phyloP scores from a whole-genome alignment of 2,329 filamentous ascomycete species.

The Monilinia aucupariae region DNA sequence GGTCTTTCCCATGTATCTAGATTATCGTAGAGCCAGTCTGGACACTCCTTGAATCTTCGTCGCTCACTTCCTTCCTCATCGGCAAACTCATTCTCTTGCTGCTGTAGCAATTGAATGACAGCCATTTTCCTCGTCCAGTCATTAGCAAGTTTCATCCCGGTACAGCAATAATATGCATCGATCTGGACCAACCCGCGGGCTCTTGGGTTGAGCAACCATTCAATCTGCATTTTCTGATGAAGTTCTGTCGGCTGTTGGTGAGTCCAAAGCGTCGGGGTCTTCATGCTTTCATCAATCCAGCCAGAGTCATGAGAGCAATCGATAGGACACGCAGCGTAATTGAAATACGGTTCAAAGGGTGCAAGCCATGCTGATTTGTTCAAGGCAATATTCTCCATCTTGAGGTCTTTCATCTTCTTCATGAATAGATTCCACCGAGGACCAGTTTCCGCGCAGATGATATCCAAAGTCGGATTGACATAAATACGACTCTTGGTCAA shows the following conservation, averaged over 20 bases:
- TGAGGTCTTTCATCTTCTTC: neutral
- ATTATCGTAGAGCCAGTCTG: neutral
- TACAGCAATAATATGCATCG: neutral
- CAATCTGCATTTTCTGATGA: neutral
- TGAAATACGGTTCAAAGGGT: neutral
- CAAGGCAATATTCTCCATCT: neutral
- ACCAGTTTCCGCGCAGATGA: neutral
- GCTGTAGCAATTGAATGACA: neutral
- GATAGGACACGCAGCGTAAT: neutral
- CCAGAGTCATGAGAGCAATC: neutral
- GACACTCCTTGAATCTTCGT: neutral
- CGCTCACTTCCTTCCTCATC: neutral
- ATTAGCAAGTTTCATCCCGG: neutral
- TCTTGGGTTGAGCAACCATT: neutral
- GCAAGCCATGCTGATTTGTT: neutral
- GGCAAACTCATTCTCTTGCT: neutral
- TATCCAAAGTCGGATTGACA: neutral
- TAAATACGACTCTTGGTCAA: neutral
- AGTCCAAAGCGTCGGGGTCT: neutral
- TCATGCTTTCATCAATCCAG: too few relatives aligned
- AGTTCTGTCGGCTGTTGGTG: neutral
- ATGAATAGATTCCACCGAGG: too few relatives aligned
- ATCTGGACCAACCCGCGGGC: too few relatives aligned
- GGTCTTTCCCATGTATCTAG: neutral
- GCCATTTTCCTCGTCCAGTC: neutral